Evolutionary conservation across 2,329 filamentous ascomycete genomes (phyloP).

Genomic region (Botryotinia globosa): DNA sequence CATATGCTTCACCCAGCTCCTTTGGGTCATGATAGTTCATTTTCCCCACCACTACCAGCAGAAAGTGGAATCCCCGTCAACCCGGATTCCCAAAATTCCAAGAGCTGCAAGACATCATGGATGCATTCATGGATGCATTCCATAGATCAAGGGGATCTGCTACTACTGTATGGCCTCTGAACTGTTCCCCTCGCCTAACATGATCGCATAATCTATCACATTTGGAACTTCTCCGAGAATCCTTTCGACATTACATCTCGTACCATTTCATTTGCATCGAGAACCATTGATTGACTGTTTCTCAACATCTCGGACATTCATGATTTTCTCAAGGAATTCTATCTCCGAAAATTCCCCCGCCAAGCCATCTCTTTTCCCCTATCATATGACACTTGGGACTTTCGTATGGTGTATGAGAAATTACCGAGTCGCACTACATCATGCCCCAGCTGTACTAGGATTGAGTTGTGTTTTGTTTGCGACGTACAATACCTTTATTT

Average conservation of each 20-base stretch:
- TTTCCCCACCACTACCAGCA: neutral
- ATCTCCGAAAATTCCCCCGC: neutral
- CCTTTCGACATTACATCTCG: neutral
- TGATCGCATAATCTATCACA: constrained; percentile 14
- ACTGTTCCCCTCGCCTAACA: neutral
- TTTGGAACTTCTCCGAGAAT: neutral
- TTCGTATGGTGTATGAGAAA: neutral
- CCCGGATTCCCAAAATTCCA: constrained; percentile 10
- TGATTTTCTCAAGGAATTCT: neutral
- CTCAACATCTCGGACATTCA: constrained; percentile 9
- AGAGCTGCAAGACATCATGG: constrained; percentile 15
- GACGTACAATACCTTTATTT: neutral
- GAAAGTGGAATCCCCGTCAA: neutral
- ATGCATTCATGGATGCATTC: constrained; percentile 10
- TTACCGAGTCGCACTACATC: neutral
- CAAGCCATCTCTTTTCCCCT: neutral
- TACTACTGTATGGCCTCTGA: neutral
- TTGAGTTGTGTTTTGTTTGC: neutral
- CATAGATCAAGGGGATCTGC: constrained; percentile 3
- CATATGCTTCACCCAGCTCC: neutral
- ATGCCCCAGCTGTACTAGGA: neutral
- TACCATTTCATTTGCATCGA: neutral
- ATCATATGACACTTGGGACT: constrained; percentile 11
- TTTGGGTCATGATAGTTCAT: neutral
- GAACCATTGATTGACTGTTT: neutral